Evolutionary conservation across 345 rosid genomes (phyloP), one percentile per base, ranked within the genome.

Genomic region (Ceriops zippeliana): DNA sequence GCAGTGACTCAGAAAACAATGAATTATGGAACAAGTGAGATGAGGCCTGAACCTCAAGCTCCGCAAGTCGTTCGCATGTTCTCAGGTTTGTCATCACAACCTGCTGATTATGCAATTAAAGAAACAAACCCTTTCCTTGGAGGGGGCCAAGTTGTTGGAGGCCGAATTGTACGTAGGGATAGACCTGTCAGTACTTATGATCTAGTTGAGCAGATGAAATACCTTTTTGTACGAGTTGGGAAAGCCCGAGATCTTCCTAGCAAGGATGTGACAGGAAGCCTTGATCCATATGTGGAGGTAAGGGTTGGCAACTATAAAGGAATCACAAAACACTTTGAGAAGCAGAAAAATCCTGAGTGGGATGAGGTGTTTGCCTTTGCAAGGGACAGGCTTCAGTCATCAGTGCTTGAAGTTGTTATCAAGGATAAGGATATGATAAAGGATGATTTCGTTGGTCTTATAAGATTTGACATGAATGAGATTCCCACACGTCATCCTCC

Each of bases 111-210:
- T 61, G 61, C 79, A 10, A 62, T 70, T 5, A 75, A 75, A 69
- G 79, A 75, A 58, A 75, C 79, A 15, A 75, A 67, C 22, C 79
- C 79, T 52, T 70, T 65, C 63, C 79, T 75, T 38, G 79, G 79
- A 54, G 79, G 75, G 24, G 79, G 79, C 20, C 79, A 70, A 65
- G 27, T 84, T 64, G 86, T 84, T 57, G 95, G 96, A 67, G 98
- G 98, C 62, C 78, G 92, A 81, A 87, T 90, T 27, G 81, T 75
- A 52, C 75, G 52, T 53, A 71, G 71, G 57, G 75, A 70, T 27
- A 70, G 79, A 54, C 58, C 65, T 22, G 16, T 73, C 27, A 54
- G 79, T 49, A 75, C 68, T 66, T 75, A 75, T 53, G 75, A 75
- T 70, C 79, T 75, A 52, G 79, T 75, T 70, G 79, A 75, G 66